Conservation (phyloP, 73 alveolate species). For the Paramecium biaurelia region DNA sequence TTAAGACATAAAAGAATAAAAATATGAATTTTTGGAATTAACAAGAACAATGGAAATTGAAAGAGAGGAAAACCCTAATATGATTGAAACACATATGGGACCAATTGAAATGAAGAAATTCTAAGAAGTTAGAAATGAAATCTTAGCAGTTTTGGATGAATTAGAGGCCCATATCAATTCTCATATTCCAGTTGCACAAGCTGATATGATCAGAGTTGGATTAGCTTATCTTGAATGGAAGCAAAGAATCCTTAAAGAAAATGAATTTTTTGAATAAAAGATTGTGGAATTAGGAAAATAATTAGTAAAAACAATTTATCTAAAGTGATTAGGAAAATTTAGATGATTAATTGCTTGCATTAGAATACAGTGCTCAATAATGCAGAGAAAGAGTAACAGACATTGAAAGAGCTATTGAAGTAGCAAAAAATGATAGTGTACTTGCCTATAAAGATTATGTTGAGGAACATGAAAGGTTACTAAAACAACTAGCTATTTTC, state of each 20-base stretch:
- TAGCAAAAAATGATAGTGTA: not conserved
- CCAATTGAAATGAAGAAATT: slow-evolving; percentile 41
- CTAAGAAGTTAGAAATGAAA: slow-evolving; percentile 26
- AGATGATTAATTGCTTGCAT: slow-evolving; percentile 8
- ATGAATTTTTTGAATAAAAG: not conserved
- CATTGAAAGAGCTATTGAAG: slow-evolving; percentile 33
- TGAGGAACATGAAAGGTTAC: not conserved
- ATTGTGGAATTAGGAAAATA: slow-evolving; percentile 21
- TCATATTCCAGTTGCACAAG: slow-evolving; percentile 26
- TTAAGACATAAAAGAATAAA: not conserved
- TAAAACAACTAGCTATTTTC: slow-evolving; percentile 20
- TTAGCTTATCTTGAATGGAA: slow-evolving; percentile 41
- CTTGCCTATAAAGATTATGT: not conserved
- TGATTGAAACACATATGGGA: slow-evolving; percentile 34
- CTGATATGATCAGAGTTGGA: slow-evolving; percentile 49
- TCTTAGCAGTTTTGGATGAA: slow-evolving; percentile 25
- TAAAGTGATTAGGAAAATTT: not conserved
- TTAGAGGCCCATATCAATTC: slow-evolving; percentile 5
- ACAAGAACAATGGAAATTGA: slow-evolving; percentile 13
- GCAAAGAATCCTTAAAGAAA: slow-evolving; percentile 20
- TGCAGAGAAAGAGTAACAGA: slow-evolving; percentile 37
- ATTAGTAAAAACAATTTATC: not conserved
- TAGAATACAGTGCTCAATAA: not conserved
- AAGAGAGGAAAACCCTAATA: not conserved
- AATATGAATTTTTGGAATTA: slow-evolving; percentile 32